These are phyloP conservation scores for Lachancea cidri DNA, from an alignment of 805 yeast species.

Conservation along the genomic window DNA sequence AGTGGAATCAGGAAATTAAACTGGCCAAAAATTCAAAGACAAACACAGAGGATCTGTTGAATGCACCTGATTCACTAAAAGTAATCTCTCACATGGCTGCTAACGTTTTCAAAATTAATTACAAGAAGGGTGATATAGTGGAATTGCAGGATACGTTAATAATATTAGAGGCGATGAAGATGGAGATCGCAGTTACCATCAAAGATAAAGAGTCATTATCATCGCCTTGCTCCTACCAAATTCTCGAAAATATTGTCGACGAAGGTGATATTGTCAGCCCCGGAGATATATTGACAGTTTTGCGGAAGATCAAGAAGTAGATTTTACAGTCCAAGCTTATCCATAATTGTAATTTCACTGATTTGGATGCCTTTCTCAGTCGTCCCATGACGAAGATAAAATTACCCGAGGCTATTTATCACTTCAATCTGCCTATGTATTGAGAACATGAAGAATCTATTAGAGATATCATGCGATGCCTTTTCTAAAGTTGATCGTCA, in stretches of 20 bases:
- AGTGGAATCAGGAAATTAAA: slow-evolving; percentile 43
- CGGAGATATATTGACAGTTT: slow-evolving; percentile 88
- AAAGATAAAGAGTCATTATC: slow-evolving; percentile 16
- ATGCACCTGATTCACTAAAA: slow-evolving; percentile 91
- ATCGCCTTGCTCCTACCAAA: slow-evolving; percentile 67
- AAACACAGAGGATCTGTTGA: slow-evolving; percentile 76
- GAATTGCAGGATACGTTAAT: slow-evolving; percentile 71
- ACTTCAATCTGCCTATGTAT: no score
- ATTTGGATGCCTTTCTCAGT: no score
- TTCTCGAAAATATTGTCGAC: slow-evolving; percentile 62
- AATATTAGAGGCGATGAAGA: slow-evolving; percentile 97
- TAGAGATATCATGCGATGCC: no score
- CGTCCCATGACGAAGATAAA: no score
- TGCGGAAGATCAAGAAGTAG: no score
- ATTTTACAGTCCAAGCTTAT: no score
- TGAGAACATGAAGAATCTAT: no score
- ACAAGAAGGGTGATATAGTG: slow-evolving; percentile 64
- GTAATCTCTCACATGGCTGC: slow-evolving; percentile 88
- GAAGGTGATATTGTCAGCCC: slow-evolving; percentile 97
- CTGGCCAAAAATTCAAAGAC: slow-evolving; percentile 52
- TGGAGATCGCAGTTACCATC: slow-evolving; percentile 75
- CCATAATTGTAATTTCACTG: no score
- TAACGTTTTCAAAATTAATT: neutral
- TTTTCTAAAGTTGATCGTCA: no score
- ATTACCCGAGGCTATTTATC: no score